Evolutionary conservation across 768 basidiomycete genomes (phyloP), one percentile per base, ranked within the genome.

Genomic region (Agrocybe chaxingu): DNA sequence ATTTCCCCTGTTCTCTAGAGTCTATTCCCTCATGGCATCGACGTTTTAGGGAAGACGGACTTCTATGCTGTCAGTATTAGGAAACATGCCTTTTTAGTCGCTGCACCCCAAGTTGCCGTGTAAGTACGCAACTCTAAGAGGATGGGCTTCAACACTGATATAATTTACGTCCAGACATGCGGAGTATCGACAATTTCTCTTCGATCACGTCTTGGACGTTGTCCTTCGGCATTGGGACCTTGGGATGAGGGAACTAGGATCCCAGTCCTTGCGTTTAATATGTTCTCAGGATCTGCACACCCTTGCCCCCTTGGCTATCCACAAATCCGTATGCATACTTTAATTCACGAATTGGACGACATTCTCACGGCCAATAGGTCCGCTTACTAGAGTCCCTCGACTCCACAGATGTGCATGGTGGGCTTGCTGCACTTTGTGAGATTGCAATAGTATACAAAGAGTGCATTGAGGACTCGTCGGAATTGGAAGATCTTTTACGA

Each of bases 51-150:
- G 37, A 89, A 91, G 65, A 91, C 90, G 0, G 97, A 99, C 70
- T 98, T 98, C 67, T 98, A 92, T 70, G 87, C 92, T 36, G 89
- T 98, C 51, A 90, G 93, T 58, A 75, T 92, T 19, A 73, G 92
- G 46, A 78, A 87, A 56, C 88, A 91, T 56, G 85, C 96, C 0
- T 97, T 93, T 64, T 69, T 91, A n/a, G 67, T 76, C 11, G 90
- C 92, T 36, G 92, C 93, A 48, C 86, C 89, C 40, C 83, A 89
- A 60, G 90, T 97, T 39, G 90, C 94, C 30, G 77, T 81, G 94
- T 96, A 63, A 62, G 90, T 77, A 9, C 42, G n/a, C 13, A 41
- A 36, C 19, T 41, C 41, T 45, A 18, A 30, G 12, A 31, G 31
- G 18, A 16, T 45, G 33, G 33, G 11, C 16, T 10, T 44, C 19